These are phyloP conservation scores for Aspergillus campestris DNA, from an alignment of 495 filamentous ascomycete genomes.

Conservation along the genomic window DNA sequence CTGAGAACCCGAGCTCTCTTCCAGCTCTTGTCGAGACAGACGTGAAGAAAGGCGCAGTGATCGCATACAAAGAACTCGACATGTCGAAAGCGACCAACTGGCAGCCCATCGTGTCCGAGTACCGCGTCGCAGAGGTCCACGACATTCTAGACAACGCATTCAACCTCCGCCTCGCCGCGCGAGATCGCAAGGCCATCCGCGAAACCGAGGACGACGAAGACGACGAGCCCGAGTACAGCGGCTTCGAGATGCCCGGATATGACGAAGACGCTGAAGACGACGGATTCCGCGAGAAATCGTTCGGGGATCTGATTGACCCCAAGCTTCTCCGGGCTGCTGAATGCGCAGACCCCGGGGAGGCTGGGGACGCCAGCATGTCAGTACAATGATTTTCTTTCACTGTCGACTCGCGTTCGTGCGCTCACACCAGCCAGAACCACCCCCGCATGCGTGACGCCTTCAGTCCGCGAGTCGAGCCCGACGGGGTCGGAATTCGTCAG, in stretches of 20 bases:
- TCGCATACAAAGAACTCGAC: constrained; percentile 71
- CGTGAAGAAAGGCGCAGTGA: constrained; percentile 53
- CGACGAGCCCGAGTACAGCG: constrained; percentile 50
- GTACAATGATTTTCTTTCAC: constrained; percentile 32
- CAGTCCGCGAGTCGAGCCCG: constrained; percentile 4
- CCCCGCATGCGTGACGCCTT: constrained; percentile 22
- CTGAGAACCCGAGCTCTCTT: constrained; percentile 50
- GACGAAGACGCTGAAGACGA: constrained; percentile 47
- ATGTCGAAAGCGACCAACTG: constrained; percentile 69
- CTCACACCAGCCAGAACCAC: constrained; percentile 31
- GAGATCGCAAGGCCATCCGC: constrained; percentile 50
- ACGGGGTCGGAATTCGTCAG: background rate
- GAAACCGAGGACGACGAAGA: constrained; percentile 43
- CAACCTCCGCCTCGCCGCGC: constrained; percentile 56
- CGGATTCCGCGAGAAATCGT: constrained; percentile 43
- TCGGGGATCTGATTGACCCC: constrained; percentile 52
- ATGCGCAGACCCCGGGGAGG: constrained; percentile 11
- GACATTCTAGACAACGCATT: constrained; percentile 41
- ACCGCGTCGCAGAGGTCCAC: constrained; percentile 57
- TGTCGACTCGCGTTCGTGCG: constrained; percentile 15
- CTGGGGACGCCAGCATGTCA: constrained; percentile 32
- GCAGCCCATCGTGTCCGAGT: constrained; percentile 63
- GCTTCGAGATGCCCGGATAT: constrained; percentile 59
- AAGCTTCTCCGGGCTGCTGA: constrained; percentile 44
- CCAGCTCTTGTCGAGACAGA: constrained; percentile 44